Base-by-base conservation (phyloP, 441 rosid species). In the Adansonia rubrostipa region DNA sequence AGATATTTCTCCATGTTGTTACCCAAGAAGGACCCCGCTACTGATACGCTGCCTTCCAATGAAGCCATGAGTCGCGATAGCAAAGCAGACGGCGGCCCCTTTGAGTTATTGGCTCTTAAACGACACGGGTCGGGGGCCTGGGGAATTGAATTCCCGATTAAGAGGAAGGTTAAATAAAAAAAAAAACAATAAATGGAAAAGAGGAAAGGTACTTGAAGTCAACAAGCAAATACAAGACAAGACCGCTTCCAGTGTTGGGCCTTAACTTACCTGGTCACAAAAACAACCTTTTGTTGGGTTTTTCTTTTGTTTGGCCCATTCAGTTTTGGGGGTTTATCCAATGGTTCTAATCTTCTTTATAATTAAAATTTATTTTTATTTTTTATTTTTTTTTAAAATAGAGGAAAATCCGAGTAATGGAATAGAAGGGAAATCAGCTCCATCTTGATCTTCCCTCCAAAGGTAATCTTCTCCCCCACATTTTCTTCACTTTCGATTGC, bases 1-100 rank as follows among this genome's bases (percentile, higher is more conserved):
- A 94, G 90, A 76, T 91, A 93, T 40, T 87, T 86, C 87, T 92
- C 98, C 90, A 88, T 74, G 74, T 76, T 44, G 6, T 53, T 65
- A 71, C 47, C 47, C n/a, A 47, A 19, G 11, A 56, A 9, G n/a
- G 40, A 75, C 10, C 66, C 67, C 6, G 81, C 79, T 78, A 66
- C 76, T 73, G 80, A 36, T 10, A n/a, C 80, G 48, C 80, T 17
- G 48, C 71, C 53, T 63, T 64, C 73, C 67, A 70, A 3, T 47
- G 79, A 80, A 72, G 77, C 87, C 90, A 84, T 85, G 74, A 78
- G 10, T 10, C 71, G 57, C 67, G 69, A 75, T 5, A 36, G 20
- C 60, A 70, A 6, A 50, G 13, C 33, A 24, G 70, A 33, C 6
- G 70, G 63, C 63, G 48, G 51, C 19, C 58, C 56, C 50, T 11